Evolutionary conservation across 2,329 filamentous ascomycete genomes (phyloP).

Genomic region (Fusarium nurragi): DNA sequence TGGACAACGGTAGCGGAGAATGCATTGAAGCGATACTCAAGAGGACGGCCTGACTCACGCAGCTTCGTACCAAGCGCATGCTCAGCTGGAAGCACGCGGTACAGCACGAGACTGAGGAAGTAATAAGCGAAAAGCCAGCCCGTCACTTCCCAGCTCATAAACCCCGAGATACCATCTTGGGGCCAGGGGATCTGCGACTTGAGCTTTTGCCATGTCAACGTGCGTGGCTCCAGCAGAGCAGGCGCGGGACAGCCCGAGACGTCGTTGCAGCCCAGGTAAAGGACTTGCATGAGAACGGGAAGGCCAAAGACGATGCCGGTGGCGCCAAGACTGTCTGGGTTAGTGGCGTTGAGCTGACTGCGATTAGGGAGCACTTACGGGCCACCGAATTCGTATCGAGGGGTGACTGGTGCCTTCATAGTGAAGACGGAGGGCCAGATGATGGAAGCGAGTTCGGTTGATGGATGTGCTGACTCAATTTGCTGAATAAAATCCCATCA

Average conservation of each 20-base stretch:
- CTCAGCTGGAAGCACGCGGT: conserved; percentile 76
- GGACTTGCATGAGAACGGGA: conserved; percentile 76
- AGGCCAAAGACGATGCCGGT: conserved; percentile 79
- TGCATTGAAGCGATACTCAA: conserved; percentile 83
- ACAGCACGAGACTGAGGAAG: conserved; percentile 73
- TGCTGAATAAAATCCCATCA: not conserved
- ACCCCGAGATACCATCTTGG: conserved; percentile 68
- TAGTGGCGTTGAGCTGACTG: not conserved
- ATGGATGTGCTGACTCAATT: not conserved
- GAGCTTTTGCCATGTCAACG: conserved; percentile 72
- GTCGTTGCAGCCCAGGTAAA: conserved; percentile 87
- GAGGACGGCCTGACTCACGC: conserved; percentile 68
- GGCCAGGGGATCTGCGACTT: conserved; percentile 83
- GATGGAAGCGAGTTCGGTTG: fast-evolving
- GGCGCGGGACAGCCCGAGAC: conserved; percentile 86
- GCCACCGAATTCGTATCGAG: conserved; percentile 48
- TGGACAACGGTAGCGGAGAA: conserved; percentile 78
- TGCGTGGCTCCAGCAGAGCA: conserved; percentile 74
- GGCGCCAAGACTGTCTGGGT: conserved; percentile 69
- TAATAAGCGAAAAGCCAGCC: conserved; percentile 79
- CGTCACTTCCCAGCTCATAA: conserved; percentile 73
- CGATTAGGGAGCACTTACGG: conserved; percentile 39
- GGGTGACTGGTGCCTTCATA: conserved; percentile 21
- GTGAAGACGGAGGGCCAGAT: not conserved
- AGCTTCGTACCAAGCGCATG: conserved; percentile 74